Conservation (phyloP, 371 early-diverging fungal species). For the Dinochytrium kinnereticum region DNA sequence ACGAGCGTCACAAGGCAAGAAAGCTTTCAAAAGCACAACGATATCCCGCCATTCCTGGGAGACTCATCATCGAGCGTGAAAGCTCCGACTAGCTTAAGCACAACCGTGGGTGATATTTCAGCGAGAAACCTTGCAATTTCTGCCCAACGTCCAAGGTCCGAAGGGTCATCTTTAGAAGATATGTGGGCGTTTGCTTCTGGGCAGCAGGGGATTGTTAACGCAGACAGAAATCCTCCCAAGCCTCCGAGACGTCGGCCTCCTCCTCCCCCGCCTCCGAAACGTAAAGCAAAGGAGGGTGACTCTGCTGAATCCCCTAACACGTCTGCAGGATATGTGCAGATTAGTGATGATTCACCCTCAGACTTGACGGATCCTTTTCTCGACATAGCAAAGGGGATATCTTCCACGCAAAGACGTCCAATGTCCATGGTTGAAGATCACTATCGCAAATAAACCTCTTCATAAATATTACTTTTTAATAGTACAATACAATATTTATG, state of each 20-base stretch:
- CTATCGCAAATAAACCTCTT: slow-evolving; percentile 2
- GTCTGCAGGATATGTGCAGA: neutral
- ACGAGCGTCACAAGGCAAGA: too few relatives aligned
- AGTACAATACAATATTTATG: neutral
- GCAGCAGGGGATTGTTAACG: neutral
- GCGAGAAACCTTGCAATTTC: too few relatives aligned
- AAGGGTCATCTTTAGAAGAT: neutral
- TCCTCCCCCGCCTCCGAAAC: slow-evolving; percentile 15
- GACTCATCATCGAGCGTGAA: too few relatives aligned
- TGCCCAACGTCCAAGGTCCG: slow-evolving; percentile 8
- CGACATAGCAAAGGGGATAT: neutral
- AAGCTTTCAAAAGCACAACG: too few relatives aligned
- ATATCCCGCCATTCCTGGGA: too few relatives aligned
- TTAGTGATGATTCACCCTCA: neutral
- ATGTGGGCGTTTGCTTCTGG: slow-evolving; percentile 9
- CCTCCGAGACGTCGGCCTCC: slow-evolving; percentile 5
- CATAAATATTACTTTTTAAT: neutral
- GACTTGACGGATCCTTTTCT: neutral
- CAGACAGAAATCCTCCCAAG: neutral
- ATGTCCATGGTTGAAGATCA: neutral
- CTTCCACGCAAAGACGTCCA: neutral
- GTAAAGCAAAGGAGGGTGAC: neutral
- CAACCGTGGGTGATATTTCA: too few relatives aligned
- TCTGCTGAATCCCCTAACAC: neutral
- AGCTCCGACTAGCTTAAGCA: too few relatives aligned